Evolutionary conservation across 2,329 filamentous ascomycete genomes (phyloP).

Genomic region (Diplodia seriata): DNA sequence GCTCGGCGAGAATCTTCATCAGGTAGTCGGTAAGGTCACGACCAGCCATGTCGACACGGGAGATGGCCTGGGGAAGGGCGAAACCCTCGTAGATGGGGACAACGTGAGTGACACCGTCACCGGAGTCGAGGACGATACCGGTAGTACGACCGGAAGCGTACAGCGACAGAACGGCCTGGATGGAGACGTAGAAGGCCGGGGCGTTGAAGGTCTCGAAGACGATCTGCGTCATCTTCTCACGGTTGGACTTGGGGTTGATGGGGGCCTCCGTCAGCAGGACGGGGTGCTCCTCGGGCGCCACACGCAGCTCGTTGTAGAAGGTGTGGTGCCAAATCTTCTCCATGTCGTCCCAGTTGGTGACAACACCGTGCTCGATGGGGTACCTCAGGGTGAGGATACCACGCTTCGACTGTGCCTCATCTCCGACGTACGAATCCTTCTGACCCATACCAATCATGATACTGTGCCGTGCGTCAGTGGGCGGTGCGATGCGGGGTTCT

Average conservation of each 20-base stretch:
- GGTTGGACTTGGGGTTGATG: constrained; percentile 99
- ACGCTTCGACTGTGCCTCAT: constrained; percentile 99
- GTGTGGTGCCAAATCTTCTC: constrained; percentile 99
- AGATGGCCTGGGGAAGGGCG: constrained; percentile 99
- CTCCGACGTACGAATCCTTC: constrained; percentile 99
- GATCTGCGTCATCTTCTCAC: constrained; percentile 99
- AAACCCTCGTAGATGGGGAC: constrained; percentile 99
- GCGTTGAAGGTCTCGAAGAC: constrained; percentile 99
- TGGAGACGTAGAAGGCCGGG: constrained; percentile 99
- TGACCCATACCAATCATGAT: constrained; percentile 99
- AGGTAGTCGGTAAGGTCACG: constrained; percentile 99
- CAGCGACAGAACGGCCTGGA: constrained; percentile 98
- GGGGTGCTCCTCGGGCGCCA: constrained; percentile 99
- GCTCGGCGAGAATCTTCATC: constrained; percentile 99
- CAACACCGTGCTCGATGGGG: constrained; percentile 99
- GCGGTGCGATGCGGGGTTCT: constrained; percentile 35
- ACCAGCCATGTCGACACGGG: constrained; percentile 99
- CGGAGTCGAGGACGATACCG: constrained; percentile 99
- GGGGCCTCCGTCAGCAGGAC: constrained; percentile 98
- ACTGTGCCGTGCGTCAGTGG: constrained; percentile 63
- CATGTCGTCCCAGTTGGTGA: constrained; percentile 99
- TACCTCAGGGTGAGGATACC: constrained; percentile 99
- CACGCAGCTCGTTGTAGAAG: constrained; percentile 99
- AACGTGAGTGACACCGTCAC: constrained; percentile 99
- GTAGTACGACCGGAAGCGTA: constrained; percentile 99